A percentile compares a stretch with the other conserved stretches of the same genome.
Conservation (phyloP, 805 yeast species). For the Saccharomycopsis javanensis region DNA sequence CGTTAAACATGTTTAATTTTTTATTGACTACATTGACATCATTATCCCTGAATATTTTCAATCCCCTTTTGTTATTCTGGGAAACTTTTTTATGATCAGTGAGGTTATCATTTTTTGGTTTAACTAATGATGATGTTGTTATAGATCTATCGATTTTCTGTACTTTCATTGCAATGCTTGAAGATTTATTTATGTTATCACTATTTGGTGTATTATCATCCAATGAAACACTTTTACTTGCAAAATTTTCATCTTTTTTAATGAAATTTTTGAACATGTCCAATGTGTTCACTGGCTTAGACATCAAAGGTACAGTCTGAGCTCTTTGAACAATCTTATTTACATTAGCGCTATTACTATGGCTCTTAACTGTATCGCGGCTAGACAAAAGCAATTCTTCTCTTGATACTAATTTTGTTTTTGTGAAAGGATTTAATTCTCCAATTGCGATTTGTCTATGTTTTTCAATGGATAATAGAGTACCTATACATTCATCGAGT, state of each 20-base stretch:
- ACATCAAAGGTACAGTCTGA: not conserved
- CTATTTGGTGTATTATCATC: not conserved
- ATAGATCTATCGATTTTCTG: not conserved
- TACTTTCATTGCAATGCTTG: not conserved
- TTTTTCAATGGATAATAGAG: slow-evolving; percentile 31
- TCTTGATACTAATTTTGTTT: slow-evolving; percentile 36
- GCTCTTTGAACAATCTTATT: not conserved
- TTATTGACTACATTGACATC: not conserved
- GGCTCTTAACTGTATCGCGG: not conserved
- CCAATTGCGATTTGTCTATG: slow-evolving; percentile 58
- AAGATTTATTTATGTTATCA: not conserved
- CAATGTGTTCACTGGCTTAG: not conserved
- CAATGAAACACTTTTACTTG: not conserved
- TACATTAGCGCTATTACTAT: not conserved
- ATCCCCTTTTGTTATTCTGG: not conserved
- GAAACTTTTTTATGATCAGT: not conserved
- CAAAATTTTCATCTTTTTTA: not conserved
- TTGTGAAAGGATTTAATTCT: slow-evolving; percentile 53
- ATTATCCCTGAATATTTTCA: not conserved
- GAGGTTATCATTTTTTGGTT: not conserved
- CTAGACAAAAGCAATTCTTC: slow-evolving; percentile 24
- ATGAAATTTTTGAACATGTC: not conserved
- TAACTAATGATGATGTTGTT: not conserved
- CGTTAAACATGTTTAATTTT: not conserved
- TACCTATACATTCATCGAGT: slow-evolving; percentile 24